Base-by-base conservation (phyloP, 352 stramenopile species). In the Pythium scleroteichum region DNA sequence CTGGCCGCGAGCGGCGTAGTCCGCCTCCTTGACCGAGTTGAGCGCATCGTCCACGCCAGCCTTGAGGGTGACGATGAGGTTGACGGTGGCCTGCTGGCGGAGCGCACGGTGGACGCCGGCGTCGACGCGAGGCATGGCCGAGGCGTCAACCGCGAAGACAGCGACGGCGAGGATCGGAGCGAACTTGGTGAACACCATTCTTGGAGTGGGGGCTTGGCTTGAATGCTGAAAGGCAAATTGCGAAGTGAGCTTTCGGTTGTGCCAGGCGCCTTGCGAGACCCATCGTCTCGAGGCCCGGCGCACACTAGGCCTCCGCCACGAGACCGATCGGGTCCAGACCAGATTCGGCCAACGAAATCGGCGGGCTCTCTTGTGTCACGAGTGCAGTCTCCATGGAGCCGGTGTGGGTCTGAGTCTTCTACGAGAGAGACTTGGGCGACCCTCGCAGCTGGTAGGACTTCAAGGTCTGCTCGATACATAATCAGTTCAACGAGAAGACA, bases 31-130 rank as follows among this genome's bases (percentile, higher is more conserved):
- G 26, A 63, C 55, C 16, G 52, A 33, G 33, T 46, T 50, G 38
- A 74, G 16, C 13, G 55, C 17, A 9, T 26, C 19, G 13, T 62
- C 42, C 20, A 45, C 49, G 42, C 50, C 49, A 20, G 42, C 27
- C 56, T 67, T 69, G 42, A 77, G 55, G 6, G 65, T 74, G 22
- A 78, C 45, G 39, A 78, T 72, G 51, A 78, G 59, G 59, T 78
- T 64, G 39, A 75, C 66, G 2, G 48, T 65, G 24, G 48, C 65
- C 42, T 76, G 65, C 20, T 56, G 23, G 7, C 59, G 57, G 3
- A 76, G 53, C 38, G 65, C 50, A 40, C 69, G 69, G 52, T 73
- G 69, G 5, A 76, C 65, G 26, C 27, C 24, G 8, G 60, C 38
- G 53, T 76, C 27, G 42, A 76, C 48, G 46, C 19, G 54, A 7